Conservation (phyloP, 257 asterid species). For the Penstemon barbatus region DNA sequence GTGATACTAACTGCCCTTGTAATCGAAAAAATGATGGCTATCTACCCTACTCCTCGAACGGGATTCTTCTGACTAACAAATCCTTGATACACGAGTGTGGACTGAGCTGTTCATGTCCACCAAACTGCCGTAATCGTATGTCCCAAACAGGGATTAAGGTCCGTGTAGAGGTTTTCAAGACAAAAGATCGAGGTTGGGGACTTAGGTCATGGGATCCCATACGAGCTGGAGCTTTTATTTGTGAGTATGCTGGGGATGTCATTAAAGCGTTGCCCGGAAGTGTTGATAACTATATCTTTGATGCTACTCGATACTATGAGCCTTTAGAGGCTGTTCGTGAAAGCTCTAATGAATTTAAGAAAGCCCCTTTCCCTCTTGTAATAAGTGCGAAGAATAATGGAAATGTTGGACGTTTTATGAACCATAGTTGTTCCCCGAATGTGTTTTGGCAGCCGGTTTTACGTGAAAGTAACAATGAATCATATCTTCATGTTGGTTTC, state of each 20-base stretch:
- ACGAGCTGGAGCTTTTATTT: conserved; percentile 77
- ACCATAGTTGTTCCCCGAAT: conserved; percentile 90
- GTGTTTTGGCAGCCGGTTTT: conserved; percentile 83
- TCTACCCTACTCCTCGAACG: conserved; percentile 65
- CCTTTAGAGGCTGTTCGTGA: conserved; percentile 52
- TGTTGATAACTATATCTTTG: conserved; percentile 62
- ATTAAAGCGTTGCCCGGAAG: conserved; percentile 42
- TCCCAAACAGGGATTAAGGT: conserved; percentile 71
- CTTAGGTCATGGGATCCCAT: conserved; percentile 97
- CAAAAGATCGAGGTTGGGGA: conserved; percentile 90
- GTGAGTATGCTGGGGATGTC: conserved; percentile 93
- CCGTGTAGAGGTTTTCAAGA: conserved; percentile 81
- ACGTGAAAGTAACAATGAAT: conserved; percentile 60
- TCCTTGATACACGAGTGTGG: conserved; percentile 75
- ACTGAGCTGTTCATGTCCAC: conserved; percentile 68
- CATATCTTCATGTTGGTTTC: conserved; percentile 74
- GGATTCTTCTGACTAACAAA: conserved; percentile 60
- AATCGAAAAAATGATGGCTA: conserved; percentile 57
- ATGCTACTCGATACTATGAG: conserved; percentile 69
- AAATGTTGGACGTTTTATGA: conserved; percentile 91
- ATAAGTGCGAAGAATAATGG: conserved; percentile 71
- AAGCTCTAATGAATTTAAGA: conserved; percentile 37
- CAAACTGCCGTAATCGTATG: conserved; percentile 68
- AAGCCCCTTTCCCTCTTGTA: conserved; percentile 68
- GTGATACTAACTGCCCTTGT: conserved; percentile 67